Evolutionary conservation across 2,329 filamentous ascomycete genomes (phyloP), one percentile per base, ranked within the genome.

Genomic region (Lecanicillium sp.): DNA sequence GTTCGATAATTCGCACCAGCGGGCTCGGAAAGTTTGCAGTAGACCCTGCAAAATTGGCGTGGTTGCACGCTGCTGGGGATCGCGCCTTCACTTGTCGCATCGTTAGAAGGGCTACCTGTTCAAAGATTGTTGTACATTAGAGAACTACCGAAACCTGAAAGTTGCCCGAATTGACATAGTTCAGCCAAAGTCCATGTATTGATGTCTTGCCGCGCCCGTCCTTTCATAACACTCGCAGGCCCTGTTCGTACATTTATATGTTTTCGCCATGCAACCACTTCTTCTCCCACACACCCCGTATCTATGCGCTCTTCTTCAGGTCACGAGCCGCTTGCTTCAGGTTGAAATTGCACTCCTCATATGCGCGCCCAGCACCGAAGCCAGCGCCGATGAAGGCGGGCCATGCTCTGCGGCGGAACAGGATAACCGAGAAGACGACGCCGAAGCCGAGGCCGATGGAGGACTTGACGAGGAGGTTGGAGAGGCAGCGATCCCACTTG

Each of bases 351-450:
- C 92, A 96, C 73, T 98, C 92, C 67, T 98, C 92, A 73, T 94
- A 98, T 42, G 92, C 92, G 57, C 94, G 81, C 55, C 92, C 92
- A 48, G 89, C 89, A 61, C 94, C 92, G 62, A 98, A 97, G 42
- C 92, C 92, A 40, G 90, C 75, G 49, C 92, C 92, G 50, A 43
- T 78, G 61, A 87, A 92, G n/a, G 89, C 92, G 42, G 92, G 92
- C 87, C 90, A 98, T 50, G 92, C 87, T 70, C 92, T 83, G 66
- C 94, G 84, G 77, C 94, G 95, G 79, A 98, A 98, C 40, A 98
- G 70, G 43, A 98, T 84, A 45, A 98, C 89, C 45, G 92, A 97
- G 74, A 98, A 97, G 68, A 98, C 87, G 63, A 98, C 84, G 61
- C 92, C 92, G 69, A 98, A 98, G 53, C 85, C 87, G 61, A 97